phyloP scores from a whole-genome alignment of 306 rosid genomes.

The Cicer arietinum region DNA sequence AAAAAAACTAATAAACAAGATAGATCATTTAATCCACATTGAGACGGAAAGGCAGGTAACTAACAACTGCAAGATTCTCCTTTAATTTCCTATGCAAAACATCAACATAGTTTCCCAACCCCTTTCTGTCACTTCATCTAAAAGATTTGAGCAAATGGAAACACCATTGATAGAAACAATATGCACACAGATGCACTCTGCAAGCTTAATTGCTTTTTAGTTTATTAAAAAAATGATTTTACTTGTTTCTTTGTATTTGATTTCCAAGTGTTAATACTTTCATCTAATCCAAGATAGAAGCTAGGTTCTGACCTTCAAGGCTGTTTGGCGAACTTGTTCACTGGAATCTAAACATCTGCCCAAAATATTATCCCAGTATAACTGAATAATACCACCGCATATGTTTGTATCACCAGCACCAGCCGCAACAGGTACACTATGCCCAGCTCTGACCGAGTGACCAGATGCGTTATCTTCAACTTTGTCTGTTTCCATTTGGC shows the following conservation, averaged over 20 bases:
- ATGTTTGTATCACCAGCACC: constrained; percentile 99
- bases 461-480: constrained; percentile 52
- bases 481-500: constrained; percentile 77
- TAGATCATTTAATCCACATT: constrained; percentile 30
- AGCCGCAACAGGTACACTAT: constrained; percentile 94
- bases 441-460: constrained; percentile 64
- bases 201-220: constrained; percentile 17
- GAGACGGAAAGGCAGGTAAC: background rate
- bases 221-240: constrained; percentile 12
- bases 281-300: constrained; percentile 35
- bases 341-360: constrained; percentile 80
- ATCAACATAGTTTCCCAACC: constrained; percentile 30
- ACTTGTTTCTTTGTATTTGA: constrained; percentile 21
- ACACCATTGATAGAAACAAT: background rate
- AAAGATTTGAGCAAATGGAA: constrained; percentile 24
- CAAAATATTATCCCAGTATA: constrained; percentile 87
- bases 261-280: constrained; percentile 3
- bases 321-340: constrained; percentile 83
- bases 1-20: constrained; percentile 5
- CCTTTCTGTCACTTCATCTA: constrained; percentile 13
- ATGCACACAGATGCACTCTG: background rate
- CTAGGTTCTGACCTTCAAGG: constrained; percentile 76
- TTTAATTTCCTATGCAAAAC: constrained; percentile 14
- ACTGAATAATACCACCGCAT: constrained; percentile 95
- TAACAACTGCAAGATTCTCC: constrained; percentile 9